Percentiles rank a stretch among this genome's conserved stretches.
phyloP scores from a whole-genome alignment of 371 early-diverging fungal species.

The Homolaphlyctis polyrhiza region DNA sequence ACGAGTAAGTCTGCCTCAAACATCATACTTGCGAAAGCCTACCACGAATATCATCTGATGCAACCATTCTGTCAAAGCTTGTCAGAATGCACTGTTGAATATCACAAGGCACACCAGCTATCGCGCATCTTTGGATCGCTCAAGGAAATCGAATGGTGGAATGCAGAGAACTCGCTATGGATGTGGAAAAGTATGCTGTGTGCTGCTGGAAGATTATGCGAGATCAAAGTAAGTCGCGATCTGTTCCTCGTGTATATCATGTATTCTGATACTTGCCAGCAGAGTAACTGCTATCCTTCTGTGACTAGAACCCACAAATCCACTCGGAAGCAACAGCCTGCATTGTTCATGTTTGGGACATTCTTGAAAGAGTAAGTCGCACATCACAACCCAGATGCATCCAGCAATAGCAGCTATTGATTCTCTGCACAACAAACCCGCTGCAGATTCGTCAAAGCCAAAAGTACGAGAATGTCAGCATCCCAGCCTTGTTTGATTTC shows the following conservation, averaged over 20 bases:
- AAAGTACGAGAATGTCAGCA: slow-evolving; percentile 40
- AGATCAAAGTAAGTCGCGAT: slow-evolving; percentile 35
- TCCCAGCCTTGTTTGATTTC: slow-evolving; percentile 62
- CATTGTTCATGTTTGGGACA: slow-evolving; percentile 64
- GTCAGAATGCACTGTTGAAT: background rate
- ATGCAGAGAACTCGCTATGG: slow-evolving; percentile 31
- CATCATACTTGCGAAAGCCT: too few species aligned
- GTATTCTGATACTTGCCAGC: slow-evolving; percentile 16
- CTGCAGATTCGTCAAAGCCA: slow-evolving; percentile 49
- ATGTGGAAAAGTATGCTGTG: slow-evolving; percentile 70
- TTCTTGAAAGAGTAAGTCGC: slow-evolving; percentile 38
- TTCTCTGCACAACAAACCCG: too few species aligned
- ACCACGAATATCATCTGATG: too few species aligned
- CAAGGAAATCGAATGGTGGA: slow-evolving; percentile 36
- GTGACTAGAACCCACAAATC: slow-evolving; percentile 44
- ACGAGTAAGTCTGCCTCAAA: too few species aligned
- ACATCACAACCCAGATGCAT: too few species aligned
- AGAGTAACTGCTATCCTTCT: slow-evolving; percentile 4
- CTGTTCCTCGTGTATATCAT: background rate
- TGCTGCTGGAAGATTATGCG: slow-evolving; percentile 62
- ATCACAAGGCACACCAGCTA: background rate
- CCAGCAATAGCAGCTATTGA: too few species aligned
- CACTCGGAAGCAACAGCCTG: slow-evolving; percentile 67
- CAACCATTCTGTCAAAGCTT: too few species aligned
- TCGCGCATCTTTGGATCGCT: slow-evolving; percentile 2